phyloP scores from a whole-genome alignment of 768 basidiomycete genomes.

The Agrocybe pediades region DNA sequence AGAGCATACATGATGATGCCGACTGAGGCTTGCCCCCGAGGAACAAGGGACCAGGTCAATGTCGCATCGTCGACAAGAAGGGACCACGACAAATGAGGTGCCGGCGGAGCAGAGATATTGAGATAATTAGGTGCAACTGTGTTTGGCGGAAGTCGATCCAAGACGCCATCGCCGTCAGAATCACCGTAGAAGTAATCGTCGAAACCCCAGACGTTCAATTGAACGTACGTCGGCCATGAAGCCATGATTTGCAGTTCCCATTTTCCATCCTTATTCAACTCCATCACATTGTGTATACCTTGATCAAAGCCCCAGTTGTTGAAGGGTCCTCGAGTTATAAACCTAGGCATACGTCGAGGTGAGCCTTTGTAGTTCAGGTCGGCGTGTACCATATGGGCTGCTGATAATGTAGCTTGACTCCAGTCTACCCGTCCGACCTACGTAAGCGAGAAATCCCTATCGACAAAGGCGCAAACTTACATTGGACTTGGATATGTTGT shows the following conservation, averaged over 20 bases:
- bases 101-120: slow-evolving; percentile 90
- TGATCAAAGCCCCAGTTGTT: slow-evolving; percentile 92
- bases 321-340: slow-evolving; percentile 87
- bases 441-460: neutral
- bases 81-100: slow-evolving; percentile 87
- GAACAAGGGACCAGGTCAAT: slow-evolving; percentile 76
- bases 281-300: slow-evolving; percentile 74
- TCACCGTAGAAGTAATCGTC: slow-evolving; percentile 96
- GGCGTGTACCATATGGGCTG: slow-evolving; percentile 73
- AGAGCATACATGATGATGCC: slow-evolving; percentile 90
- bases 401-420: slow-evolving; percentile 64
- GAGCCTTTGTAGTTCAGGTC: slow-evolving; percentile 61
- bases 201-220: slow-evolving; percentile 89
- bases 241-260: slow-evolving; percentile 93
- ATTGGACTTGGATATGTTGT: slow-evolving; percentile 87
- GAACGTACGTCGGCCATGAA: slow-evolving; percentile 86
- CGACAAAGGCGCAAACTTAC: slow-evolving; percentile 43
- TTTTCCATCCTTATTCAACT: slow-evolving; percentile 56
- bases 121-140: slow-evolving; percentile 82
- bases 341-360: slow-evolving; percentile 80
- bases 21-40: slow-evolving; percentile 79
- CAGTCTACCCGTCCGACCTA: slow-evolving; percentile 58
- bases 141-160: slow-evolving; percentile 92
- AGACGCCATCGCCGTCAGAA: slow-evolving; percentile 79
- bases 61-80: slow-evolving; percentile 77